A percentile compares a stretch with the other conserved stretches of the same genome.
phyloP scores from a whole-genome alignment of 2,329 filamentous ascomycete genomes.

The Leptographium radiaticola region DNA sequence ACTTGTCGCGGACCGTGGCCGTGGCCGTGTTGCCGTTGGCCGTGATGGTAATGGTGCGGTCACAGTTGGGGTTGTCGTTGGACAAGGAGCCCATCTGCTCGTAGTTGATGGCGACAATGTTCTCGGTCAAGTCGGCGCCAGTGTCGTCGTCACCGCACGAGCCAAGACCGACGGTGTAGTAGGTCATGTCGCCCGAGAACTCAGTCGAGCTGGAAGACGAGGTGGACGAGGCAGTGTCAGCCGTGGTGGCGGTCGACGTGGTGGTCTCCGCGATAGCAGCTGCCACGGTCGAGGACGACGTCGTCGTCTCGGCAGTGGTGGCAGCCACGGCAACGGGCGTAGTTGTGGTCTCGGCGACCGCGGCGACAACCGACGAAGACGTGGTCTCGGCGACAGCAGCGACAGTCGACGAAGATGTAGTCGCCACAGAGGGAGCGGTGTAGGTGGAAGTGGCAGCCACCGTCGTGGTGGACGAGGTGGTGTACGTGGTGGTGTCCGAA shows the following conservation, averaged over 20 bases:
- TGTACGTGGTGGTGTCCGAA: neutral
- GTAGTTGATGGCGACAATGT: conserved; percentile 57
- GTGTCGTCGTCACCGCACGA: conserved; percentile 53
- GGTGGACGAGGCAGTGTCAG: conserved; percentile 10
- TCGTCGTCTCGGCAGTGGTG: neutral
- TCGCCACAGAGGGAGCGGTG: neutral
- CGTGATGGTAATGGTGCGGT: conserved; percentile 51
- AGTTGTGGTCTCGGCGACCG: neutral
- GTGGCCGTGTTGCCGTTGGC: conserved; percentile 39
- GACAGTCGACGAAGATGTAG: neutral
- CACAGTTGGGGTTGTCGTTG: conserved; percentile 60
- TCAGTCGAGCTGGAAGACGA: conserved; percentile 13
- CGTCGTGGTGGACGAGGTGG: conserved; percentile 5
- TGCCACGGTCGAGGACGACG: conserved; percentile 8
- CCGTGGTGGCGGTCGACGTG: conserved; percentile 5
- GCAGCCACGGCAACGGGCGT: conserved; percentile 4
- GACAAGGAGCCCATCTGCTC: conserved; percentile 49
- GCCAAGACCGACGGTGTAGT: conserved; percentile 56
- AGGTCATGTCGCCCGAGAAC: conserved; percentile 56
- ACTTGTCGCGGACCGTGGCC: conserved; percentile 61
- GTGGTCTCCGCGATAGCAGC: neutral
- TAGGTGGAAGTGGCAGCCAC: neutral
- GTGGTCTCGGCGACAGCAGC: neutral
- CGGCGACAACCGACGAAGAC: conserved; percentile 2
- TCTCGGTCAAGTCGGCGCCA: conserved; percentile 37